Percentiles rank a stretch among this genome's conserved stretches.
These are phyloP conservation scores for Fusarium tanahbumbuense DNA, from an alignment of 2,329 filamentous ascomycete genomes.

Conservation along the genomic window DNA sequence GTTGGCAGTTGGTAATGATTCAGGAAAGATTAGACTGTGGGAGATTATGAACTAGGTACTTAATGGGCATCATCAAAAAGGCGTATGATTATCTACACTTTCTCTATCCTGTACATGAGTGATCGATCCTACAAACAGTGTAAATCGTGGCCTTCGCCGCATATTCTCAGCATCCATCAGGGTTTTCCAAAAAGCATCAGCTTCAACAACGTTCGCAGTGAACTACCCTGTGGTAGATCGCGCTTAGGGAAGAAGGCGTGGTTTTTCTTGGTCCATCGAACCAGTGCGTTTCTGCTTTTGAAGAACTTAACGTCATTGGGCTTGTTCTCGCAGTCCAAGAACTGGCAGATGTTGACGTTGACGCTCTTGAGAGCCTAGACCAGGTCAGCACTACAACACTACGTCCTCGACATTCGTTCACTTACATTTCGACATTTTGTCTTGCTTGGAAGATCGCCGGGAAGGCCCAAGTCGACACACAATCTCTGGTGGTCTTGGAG, in stretches of 20 bases:
- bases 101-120: background rate
- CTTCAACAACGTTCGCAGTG: slow-evolving; percentile 47
- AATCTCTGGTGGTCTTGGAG: slow-evolving; percentile 60
- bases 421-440: slow-evolving; percentile 59
- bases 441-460: slow-evolving; percentile 54
- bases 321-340: slow-evolving; percentile 53
- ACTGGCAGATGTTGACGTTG: slow-evolving; percentile 63
- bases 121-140: background rate
- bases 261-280: slow-evolving; percentile 13
- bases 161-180: background rate
- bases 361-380: slow-evolving; percentile 56
- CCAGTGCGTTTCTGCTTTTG: slow-evolving; percentile 47
- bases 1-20: slow-evolving; percentile 88
- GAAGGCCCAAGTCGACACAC: slow-evolving; percentile 57
- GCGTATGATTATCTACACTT: slow-evolving; percentile 30
- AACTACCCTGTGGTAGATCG: slow-evolving; percentile 54
- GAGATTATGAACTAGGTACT: slow-evolving; percentile 75
- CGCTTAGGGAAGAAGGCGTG: slow-evolving; percentile 51
- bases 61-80: slow-evolving; percentile 38
- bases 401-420: background rate
- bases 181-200: background rate
- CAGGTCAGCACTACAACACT: background rate
- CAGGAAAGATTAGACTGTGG: slow-evolving; percentile 90
- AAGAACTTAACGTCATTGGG: slow-evolving; percentile 50
- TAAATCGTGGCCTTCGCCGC: background rate